These are phyloP conservation scores for Colletotrichum lentis DNA, from an alignment of 2,329 filamentous ascomycete genomes.

Conservation along the genomic window DNA sequence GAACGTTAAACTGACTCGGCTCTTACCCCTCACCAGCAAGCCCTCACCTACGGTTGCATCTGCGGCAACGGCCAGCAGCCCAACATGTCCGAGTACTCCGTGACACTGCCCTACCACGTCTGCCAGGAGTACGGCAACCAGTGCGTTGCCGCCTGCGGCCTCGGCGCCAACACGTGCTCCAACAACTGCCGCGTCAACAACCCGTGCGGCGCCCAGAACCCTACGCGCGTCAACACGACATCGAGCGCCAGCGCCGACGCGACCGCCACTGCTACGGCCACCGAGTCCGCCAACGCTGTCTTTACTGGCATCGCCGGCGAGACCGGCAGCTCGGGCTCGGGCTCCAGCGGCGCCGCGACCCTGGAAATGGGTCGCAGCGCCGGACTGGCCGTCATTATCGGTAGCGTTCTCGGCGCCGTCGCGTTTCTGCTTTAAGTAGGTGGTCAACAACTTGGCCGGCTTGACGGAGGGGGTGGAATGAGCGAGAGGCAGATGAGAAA, in stretches of 20 bases:
- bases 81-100: constrained; percentile 78
- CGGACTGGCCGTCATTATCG: constrained; percentile 51
- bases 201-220: constrained; percentile 76
- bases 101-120: constrained; percentile 80
- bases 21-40: constrained; percentile 51
- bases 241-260: constrained; percentile 55
- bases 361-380: constrained; percentile 50
- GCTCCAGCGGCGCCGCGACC: constrained; percentile 42
- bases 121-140: constrained; percentile 77
- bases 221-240: constrained; percentile 66
- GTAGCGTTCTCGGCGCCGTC: constrained; percentile 52
- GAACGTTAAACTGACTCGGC: not conserved
- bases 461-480: too few species aligned
- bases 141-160: constrained; percentile 67
- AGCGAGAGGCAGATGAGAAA: too few species aligned
- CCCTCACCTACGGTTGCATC: constrained; percentile 75
- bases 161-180: constrained; percentile 65
- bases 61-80: constrained; percentile 73
- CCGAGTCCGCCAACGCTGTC: constrained; percentile 48
- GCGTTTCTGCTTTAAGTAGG: constrained; percentile 46
- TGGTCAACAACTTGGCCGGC: too few species aligned
- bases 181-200: constrained; percentile 69
- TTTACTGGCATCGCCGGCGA: constrained; percentile 46
- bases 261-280: constrained; percentile 48
- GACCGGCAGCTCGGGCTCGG: constrained; percentile 36